These are phyloP conservation scores for Mortierella sp. DNA, from an alignment of 371 early-diverging fungal genomes.

Conservation along the genomic window DNA sequence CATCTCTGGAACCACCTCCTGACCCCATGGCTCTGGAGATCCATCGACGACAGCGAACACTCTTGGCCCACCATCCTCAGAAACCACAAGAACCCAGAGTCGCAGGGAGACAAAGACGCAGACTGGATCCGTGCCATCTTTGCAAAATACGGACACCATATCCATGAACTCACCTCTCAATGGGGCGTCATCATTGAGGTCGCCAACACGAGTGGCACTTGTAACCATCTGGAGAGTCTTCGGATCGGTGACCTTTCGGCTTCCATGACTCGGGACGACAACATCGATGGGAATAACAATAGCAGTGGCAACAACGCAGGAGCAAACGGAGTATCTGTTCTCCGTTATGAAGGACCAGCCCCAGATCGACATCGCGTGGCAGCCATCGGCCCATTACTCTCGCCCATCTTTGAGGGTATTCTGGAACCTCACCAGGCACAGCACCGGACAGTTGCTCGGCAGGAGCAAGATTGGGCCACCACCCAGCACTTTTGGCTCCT, in stretches of 20 bases:
- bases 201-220: not conserved
- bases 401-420: not conserved
- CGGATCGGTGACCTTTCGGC: not conserved
- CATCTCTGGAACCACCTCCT: conserved; percentile 1
- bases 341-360: not conserved
- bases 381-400: not conserved
- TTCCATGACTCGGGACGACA: not conserved
- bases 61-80: not conserved
- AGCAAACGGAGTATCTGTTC: not conserved
- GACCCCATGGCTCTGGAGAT: conserved; percentile 1
- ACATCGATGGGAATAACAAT: not conserved
- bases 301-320: not conserved
- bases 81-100: not conserved
- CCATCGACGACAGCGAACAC: conserved; percentile 7
- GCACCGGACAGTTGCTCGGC: not conserved
- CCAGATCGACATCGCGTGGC: not conserved
- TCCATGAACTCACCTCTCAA: not conserved
- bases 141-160: not conserved
- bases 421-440: not conserved
- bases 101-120: not conserved
- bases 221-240: not conserved
- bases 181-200: not conserved
- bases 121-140: not conserved
- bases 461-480: not conserved
- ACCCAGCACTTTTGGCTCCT: not conserved